These are phyloP conservation scores for Epichloe aotearoae DNA, from an alignment of 2,329 filamentous ascomycete species.

Conservation along the genomic window DNA sequence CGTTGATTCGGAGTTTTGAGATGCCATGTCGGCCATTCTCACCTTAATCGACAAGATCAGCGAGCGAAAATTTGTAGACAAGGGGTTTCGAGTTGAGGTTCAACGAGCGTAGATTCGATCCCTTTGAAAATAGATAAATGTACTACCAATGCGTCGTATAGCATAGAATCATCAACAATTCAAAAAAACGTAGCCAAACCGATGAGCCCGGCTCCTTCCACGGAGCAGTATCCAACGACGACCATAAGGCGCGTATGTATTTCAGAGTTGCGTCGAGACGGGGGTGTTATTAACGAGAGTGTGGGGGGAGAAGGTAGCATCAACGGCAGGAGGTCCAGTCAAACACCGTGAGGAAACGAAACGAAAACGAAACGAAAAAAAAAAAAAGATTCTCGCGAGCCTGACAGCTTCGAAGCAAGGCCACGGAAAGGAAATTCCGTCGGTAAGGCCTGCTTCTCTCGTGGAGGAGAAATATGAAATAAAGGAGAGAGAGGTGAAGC, in stretches of 20 bases:
- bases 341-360: neutral
- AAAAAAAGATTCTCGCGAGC: neutral
- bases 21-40: conserved; percentile 20
- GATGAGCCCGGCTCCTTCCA: conserved; percentile 4
- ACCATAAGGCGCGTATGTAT: conserved; percentile 3
- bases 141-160: neutral
- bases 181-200: neutral
- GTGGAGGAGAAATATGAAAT: neutral
- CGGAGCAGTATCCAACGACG: conserved; percentile 2
- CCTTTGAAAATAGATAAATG: neutral
- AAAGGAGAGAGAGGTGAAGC: conserved; percentile 1
- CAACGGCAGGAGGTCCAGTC: neutral
- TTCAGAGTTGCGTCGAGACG: neutral
- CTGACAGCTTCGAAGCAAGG: neutral
- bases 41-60: neutral
- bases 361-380: neutral
- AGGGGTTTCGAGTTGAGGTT: neutral
- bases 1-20: conserved; percentile 23
- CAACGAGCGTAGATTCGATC: conserved; percentile 5
- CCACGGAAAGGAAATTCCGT: neutral
- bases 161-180: conserved; percentile 1
- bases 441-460: neutral
- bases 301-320: neutral
- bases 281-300: neutral
- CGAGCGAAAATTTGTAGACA: neutral